A percentile compares a stretch with the other conserved stretches of the same genome.
Evolutionary conservation across 2,329 filamentous ascomycete genomes (phyloP).

Genomic region (Monosporascus sp.): DNA sequence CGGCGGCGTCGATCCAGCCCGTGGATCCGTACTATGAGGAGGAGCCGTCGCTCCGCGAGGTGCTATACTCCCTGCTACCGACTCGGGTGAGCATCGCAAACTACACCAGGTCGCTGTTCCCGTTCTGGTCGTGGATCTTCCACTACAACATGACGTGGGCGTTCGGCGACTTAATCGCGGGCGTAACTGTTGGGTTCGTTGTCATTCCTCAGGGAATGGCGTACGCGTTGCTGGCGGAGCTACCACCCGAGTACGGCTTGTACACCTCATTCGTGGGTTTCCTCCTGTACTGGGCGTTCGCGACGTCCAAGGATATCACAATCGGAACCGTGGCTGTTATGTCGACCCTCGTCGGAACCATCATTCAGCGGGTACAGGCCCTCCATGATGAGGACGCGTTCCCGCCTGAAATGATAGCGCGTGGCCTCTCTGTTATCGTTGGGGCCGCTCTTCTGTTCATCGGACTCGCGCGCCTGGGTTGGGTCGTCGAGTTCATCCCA

Average conservation of each 20-base stretch:
- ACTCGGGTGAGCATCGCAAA: slow-evolving; percentile 42
- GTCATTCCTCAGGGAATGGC: slow-evolving; percentile 53
- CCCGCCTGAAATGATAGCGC: slow-evolving; percentile 39
- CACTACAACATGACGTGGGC: slow-evolving; percentile 87
- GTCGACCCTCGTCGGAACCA: slow-evolving; percentile 47
- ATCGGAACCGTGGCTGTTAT: slow-evolving; percentile 63
- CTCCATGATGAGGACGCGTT: slow-evolving; percentile 30
- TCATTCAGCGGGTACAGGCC: slow-evolving; percentile 36
- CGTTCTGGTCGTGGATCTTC: slow-evolving; percentile 79
- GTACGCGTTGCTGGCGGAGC: slow-evolving; percentile 44
- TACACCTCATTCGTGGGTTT: slow-evolving; percentile 35
- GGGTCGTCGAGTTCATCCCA: slow-evolving; percentile 51
- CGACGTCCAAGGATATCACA: slow-evolving; percentile 58
- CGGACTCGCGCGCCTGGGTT: slow-evolving; percentile 46
- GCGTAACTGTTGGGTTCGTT: slow-evolving; percentile 47
- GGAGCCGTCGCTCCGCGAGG: slow-evolving; percentile 70
- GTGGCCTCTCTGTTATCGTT: slow-evolving; percentile 42
- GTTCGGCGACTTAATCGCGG: slow-evolving; percentile 76
- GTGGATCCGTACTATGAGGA: slow-evolving; percentile 77
- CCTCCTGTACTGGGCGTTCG: slow-evolving; percentile 34
- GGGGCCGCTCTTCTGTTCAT: slow-evolving; percentile 45
- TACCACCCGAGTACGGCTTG: slow-evolving; percentile 45
- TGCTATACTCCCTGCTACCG: slow-evolving; percentile 62
- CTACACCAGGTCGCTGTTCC: slow-evolving; percentile 72
- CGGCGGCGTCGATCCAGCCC: slow-evolving; percentile 17